Conservation (phyloP, 2,329 filamentous ascomycete genomes). For the Leptographium flavum region DNA sequence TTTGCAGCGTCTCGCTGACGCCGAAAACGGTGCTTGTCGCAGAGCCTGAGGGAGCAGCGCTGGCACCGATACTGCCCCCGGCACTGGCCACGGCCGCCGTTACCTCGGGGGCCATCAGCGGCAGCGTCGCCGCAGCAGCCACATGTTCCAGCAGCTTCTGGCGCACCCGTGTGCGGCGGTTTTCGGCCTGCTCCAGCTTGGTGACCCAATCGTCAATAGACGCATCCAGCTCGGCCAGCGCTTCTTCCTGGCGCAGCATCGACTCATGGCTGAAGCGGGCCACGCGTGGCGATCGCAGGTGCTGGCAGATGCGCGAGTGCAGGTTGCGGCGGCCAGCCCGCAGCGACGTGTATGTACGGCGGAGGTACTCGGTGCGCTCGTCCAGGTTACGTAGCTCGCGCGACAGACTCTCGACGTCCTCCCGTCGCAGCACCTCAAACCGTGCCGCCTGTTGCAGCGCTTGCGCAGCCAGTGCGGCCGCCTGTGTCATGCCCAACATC, state of each 20-base stretch:
- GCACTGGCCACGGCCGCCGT: neutral
- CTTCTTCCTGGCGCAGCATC: conserved; percentile 68
- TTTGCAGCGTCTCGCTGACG: conserved; percentile 26
- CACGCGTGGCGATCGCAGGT: conserved; percentile 55
- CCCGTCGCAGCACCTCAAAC: conserved; percentile 48
- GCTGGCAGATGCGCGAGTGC: conserved; percentile 63
- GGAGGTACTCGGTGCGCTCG: conserved; percentile 63
- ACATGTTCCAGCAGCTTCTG: conserved; percentile 75
- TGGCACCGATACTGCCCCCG: neutral
- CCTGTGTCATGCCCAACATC: conserved; percentile 32
- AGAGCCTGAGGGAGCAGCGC: too few relatives aligned
- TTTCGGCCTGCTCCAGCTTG: conserved; percentile 71
- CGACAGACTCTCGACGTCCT: conserved; percentile 51
- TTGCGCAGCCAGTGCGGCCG: conserved; percentile 40
- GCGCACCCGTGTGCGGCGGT: conserved; percentile 57
- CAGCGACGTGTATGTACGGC: conserved; percentile 61
- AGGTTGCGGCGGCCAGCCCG: conserved; percentile 63
- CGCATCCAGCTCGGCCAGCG: conserved; percentile 58
- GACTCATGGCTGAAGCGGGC: conserved; percentile 61
- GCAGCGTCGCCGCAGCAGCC: conserved; percentile 50
- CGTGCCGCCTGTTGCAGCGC: conserved; percentile 46
- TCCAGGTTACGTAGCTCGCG: conserved; percentile 63
- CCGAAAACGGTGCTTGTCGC: conserved; percentile 15
- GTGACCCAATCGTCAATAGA: conserved; percentile 70
- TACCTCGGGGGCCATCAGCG: conserved; percentile 1